phyloP scores from a whole-genome alignment of 2,329 filamentous ascomycete genomes.

The Colletotrichum orbiculare region DNA sequence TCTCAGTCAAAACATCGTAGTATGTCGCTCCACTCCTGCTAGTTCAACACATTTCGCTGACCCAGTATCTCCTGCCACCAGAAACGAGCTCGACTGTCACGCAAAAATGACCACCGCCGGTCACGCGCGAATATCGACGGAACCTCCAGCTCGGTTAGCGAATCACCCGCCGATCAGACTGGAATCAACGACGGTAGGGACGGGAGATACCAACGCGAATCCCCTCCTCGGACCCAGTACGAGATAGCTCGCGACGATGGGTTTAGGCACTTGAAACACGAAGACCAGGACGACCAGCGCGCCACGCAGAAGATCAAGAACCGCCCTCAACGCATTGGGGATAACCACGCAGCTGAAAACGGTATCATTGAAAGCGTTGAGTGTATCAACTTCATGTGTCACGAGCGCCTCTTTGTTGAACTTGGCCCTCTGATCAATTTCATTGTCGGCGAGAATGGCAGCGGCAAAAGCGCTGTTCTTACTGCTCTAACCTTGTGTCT shows the following conservation, averaged over 20 bases:
- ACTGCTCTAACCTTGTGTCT: constrained; percentile 94
- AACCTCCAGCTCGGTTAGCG: constrained; percentile 38
- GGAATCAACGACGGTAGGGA: constrained; percentile 45
- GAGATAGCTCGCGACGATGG: constrained; percentile 69
- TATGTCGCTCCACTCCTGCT: constrained; percentile 33
- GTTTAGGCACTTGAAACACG: constrained; percentile 67
- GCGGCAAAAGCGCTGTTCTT: constrained; percentile 94
- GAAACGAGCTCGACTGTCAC: constrained; percentile 49
- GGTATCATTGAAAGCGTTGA: constrained; percentile 90
- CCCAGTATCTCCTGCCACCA: constrained; percentile 34
- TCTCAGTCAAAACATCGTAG: constrained; percentile 51
- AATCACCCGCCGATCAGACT: constrained; percentile 42
- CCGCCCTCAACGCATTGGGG: constrained; percentile 60
- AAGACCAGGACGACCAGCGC: constrained; percentile 69
- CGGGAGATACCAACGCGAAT: constrained; percentile 40
- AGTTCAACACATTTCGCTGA: not conserved
- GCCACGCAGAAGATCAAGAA: constrained; percentile 73
- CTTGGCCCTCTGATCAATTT: constrained; percentile 98
- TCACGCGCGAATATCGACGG: constrained; percentile 30
- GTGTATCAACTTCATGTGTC: constrained; percentile 97
- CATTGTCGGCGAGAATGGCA: constrained; percentile 96
- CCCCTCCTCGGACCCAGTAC: constrained; percentile 68
- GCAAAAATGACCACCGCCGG: constrained; percentile 38
- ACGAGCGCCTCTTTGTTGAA: constrained; percentile 81
- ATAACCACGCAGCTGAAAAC: constrained; percentile 82